These are phyloP conservation scores for Eucalyptus polybractea DNA, from an alignment of 345 rosid species.

Conservation along the genomic window DNA sequence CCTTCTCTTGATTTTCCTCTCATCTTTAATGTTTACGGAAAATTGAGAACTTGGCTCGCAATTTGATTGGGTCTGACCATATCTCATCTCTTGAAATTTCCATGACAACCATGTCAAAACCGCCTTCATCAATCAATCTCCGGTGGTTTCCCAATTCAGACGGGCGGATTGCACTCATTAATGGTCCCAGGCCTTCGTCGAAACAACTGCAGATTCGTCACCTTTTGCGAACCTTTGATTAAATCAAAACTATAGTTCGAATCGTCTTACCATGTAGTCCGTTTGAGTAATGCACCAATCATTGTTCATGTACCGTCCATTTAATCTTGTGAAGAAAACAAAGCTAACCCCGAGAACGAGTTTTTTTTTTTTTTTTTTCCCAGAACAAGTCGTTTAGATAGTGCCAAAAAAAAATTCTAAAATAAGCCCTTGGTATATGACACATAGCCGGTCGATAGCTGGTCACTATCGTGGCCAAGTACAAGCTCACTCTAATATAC, in stretches of 20 bases:
- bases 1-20: background rate
- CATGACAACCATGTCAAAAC: background rate
- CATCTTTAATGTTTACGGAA: background rate
- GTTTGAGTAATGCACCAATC: background rate
- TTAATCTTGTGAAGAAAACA: background rate
- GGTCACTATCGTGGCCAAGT: background rate
- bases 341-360: background rate
- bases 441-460: background rate
- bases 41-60: background rate
- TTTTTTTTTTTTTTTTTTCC: background rate
- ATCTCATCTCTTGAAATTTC: background rate
- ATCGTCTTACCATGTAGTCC: background rate
- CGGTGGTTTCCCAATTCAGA: background rate
- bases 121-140: background rate
- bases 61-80: background rate
- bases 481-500: background rate
- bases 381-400: background rate
- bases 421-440: background rate
- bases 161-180: background rate
- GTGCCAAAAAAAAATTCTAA: background rate
- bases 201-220: background rate
- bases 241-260: background rate
- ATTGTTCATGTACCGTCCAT: background rate
- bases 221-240: background rate
- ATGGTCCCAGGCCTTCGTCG: background rate